Evolutionary conservation across 768 basidiomycete species (phyloP).

Genomic region (Lentinula aciculospora): DNA sequence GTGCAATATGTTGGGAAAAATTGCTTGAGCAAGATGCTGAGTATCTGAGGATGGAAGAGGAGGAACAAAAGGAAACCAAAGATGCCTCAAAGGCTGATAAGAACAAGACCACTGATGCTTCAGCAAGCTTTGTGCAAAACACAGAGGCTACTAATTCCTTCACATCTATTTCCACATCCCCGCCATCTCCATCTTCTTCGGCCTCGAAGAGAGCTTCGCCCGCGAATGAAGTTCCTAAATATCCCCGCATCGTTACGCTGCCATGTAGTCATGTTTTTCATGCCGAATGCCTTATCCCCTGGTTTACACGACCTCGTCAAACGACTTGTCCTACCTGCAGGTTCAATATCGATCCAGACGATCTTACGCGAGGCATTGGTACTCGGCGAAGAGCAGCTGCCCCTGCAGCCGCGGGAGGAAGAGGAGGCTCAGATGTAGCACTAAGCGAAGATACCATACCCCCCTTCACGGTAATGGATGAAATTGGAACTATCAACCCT

Average conservation of each 20-base stretch:
- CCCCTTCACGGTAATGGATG: neutral
- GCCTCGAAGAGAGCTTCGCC: slow-evolving; percentile 14
- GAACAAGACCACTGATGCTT: neutral
- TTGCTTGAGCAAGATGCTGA: slow-evolving; percentile 41
- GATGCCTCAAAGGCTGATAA: neutral
- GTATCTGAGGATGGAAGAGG: slow-evolving; percentile 17
- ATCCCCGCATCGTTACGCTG: slow-evolving; percentile 47
- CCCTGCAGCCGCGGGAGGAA: neutral
- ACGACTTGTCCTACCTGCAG: slow-evolving; percentile 83
- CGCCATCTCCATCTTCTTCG: slow-evolving; percentile 1
- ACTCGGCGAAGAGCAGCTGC: neutral
- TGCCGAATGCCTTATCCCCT: slow-evolving; percentile 69
- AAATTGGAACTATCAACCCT: neutral
- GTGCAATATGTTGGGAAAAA: slow-evolving; percentile 76
- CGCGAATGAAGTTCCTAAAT: slow-evolving; percentile 11
- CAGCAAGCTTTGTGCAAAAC: neutral
- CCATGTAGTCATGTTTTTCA: slow-evolving; percentile 85
- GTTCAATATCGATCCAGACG: slow-evolving; percentile 79
- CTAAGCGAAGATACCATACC: neutral
- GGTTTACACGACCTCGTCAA: slow-evolving; percentile 74
- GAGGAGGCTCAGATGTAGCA: neutral
- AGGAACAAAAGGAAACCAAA: neutral
- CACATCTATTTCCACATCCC: neutral
- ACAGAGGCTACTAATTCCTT: neutral
- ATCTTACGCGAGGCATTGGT: slow-evolving; percentile 36